Conservation (phyloP, 805 yeast genomes). For the Danielia reshetovae region DNA sequence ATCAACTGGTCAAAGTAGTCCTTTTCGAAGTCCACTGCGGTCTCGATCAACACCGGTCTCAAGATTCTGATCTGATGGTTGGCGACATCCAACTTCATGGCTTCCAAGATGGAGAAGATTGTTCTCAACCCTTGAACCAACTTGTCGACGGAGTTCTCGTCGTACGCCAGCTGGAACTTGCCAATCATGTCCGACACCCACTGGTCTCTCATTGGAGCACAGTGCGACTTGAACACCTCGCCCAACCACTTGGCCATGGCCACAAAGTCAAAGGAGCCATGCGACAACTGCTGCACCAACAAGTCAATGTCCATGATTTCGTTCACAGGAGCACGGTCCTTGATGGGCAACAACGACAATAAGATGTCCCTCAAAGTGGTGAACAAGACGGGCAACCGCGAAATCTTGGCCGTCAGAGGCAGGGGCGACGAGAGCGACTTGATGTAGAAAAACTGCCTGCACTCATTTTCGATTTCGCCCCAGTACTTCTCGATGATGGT, state of each 20-base stretch:
- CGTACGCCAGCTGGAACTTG: slow-evolving; percentile 50
- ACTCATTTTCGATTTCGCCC: slow-evolving; percentile 70
- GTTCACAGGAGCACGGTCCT: slow-evolving; percentile 63
- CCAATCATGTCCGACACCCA: slow-evolving; percentile 82
- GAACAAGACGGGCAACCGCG: slow-evolving; percentile 65
- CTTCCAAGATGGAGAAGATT: slow-evolving; percentile 80
- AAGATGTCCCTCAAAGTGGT: slow-evolving; percentile 75
- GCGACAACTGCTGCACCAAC: slow-evolving; percentile 67
- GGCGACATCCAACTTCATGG: slow-evolving; percentile 93
- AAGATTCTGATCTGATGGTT: slow-evolving; percentile 87
- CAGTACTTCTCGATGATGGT: slow-evolving; percentile 77
- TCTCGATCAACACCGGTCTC: slow-evolving; percentile 78
- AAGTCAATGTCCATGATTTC: slow-evolving; percentile 76
- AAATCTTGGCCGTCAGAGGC: slow-evolving; percentile 21
- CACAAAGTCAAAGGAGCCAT: slow-evolving; percentile 69
- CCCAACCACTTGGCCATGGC: slow-evolving; percentile 72
- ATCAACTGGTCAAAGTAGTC: slow-evolving; percentile 66
- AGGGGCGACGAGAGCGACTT: slow-evolving; percentile 6
- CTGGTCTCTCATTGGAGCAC: slow-evolving; percentile 92
- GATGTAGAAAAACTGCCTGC: slow-evolving; percentile 38
- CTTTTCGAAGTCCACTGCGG: slow-evolving; percentile 84
- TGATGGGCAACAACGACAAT: slow-evolving; percentile 68
- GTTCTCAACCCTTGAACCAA: slow-evolving; percentile 74
- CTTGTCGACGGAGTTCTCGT: slow-evolving; percentile 41
- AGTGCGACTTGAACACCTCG: slow-evolving; percentile 75